phyloP scores from a whole-genome alignment of 2,329 filamentous ascomycete species.

The Allantophomopsis cytisporea region DNA sequence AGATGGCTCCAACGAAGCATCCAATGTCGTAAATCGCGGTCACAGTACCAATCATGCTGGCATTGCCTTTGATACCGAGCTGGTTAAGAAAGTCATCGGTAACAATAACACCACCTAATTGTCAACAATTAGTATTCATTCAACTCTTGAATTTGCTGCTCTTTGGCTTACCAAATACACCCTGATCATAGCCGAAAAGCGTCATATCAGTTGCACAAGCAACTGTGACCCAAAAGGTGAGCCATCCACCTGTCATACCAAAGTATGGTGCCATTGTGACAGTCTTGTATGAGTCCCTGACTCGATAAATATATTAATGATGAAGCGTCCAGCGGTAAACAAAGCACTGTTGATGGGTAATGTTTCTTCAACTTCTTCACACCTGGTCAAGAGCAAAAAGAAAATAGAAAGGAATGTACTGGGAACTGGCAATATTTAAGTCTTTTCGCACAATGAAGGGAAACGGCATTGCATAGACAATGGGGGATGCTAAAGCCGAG shows the following conservation, averaged over 20 bases:
- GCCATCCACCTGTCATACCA: conserved; percentile 37
- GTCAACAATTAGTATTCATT: not conserved
- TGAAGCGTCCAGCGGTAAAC: no score
- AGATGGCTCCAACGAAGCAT: conserved; percentile 8
- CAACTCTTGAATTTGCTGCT: not conserved
- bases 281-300: no score
- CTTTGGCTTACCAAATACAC: conserved; percentile 21
- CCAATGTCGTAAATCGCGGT: conserved; percentile 26
- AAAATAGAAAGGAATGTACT: no score
- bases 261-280: conserved; percentile 28
- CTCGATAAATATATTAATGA: no score
- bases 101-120: conserved; percentile 26
- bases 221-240: conserved; percentile 39
- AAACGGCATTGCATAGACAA: no score
- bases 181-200: conserved; percentile 31
- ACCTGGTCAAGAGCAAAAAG: no score
- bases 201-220: conserved; percentile 30
- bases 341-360: no score
- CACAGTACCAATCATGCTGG: conserved; percentile 23
- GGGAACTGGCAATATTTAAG: no score
- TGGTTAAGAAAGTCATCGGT: conserved; percentile 26
- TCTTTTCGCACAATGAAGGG: no score
- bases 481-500: no score
- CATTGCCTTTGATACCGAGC: conserved; percentile 20
- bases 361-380: no score